Conservation (phyloP, 805 yeast species). For the Cyberlindnera xylosilytica region DNA sequence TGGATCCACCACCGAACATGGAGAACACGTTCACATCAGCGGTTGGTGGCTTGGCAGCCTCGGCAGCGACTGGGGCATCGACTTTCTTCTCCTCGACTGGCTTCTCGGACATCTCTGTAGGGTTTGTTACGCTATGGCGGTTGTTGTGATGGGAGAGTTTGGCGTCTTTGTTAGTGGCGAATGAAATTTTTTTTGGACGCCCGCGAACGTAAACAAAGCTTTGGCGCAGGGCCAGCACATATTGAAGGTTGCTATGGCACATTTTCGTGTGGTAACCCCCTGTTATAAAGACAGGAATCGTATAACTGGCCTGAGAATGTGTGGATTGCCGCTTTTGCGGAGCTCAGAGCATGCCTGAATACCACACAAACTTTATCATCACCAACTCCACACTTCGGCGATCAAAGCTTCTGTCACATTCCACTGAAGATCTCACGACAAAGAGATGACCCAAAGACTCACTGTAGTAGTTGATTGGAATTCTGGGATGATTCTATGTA, state of each 20-base stretch:
- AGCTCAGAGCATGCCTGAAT: too few relatives aligned
- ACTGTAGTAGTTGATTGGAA: too few relatives aligned
- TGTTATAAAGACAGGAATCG: too few relatives aligned
- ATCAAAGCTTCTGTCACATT: too few relatives aligned
- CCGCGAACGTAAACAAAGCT: constrained; percentile 6
- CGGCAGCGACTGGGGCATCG: constrained; percentile 10
- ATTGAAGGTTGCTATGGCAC: not conserved
- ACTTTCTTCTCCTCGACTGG: constrained; percentile 1
- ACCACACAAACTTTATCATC: too few relatives aligned
- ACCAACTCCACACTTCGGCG: too few relatives aligned
- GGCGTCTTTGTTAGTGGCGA: constrained; percentile 2
- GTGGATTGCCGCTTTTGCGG: too few relatives aligned
- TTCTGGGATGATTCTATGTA: too few relatives aligned
- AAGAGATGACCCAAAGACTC: too few relatives aligned
- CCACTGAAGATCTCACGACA: too few relatives aligned
- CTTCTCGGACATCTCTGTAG: constrained; percentile 25
- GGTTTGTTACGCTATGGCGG: not conserved
- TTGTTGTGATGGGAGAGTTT: not conserved
- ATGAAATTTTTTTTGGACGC: constrained; percentile 5
- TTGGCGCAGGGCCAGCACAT: not conserved
- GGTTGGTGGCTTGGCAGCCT: constrained; percentile 60
- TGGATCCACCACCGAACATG: constrained; percentile 92
- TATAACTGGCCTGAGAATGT: too few relatives aligned
- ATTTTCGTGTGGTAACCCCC: too few relatives aligned
- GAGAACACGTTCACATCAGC: constrained; percentile 80